Evolutionary conservation across 768 basidiomycete genomes (phyloP), one percentile per base, ranked within the genome.

Genomic region (Boletellus ananas): DNA sequence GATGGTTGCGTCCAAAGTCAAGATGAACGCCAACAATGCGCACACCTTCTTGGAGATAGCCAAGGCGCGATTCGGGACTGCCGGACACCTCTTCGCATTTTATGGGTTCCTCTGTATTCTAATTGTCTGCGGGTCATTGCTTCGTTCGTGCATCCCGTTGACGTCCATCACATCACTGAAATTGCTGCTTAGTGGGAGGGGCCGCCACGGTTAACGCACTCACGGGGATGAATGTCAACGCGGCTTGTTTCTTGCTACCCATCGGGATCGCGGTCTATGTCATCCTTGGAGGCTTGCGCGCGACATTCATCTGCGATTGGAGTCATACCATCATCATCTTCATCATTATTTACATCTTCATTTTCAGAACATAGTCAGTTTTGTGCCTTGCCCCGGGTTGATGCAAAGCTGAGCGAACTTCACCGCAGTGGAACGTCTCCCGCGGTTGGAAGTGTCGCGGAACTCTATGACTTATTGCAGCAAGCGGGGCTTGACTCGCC

Each of bases 1-100:
- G 31, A 74, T 77, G 69, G 61, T 79, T 5, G 79, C 79, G 27
- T 74, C 78, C 1, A 77, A 80, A 57, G 74, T 82, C 11, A 84
- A 83, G 61, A 74, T 74, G 70, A 81, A 81, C 43, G 81, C 80
- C 0, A 79, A 79, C 29, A 74, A 75, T 14, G 79, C 79, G 0
- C 78, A 78, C 54, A 84, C 80, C 0, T 82, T 79, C 56, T 65
- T 80, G 21, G 79, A 84, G 70, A 79, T 83, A 31, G 77, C 78
- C 31, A 72, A 74, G 50, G 68, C 65, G 0, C 71, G 78, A 11
- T 79, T 77, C 45, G 79, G 79, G 4, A 75, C 71, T 2, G 65
- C 63, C 0, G 68, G 71, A 0, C 79, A 80, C 48, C 52, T 80
- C 17, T 81, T 80, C 56, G 74, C 73, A 1, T 76, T 80, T 53